phyloP scores from a whole-genome alignment of 2,329 filamentous ascomycete species.

The Paecilomyces niveus region DNA sequence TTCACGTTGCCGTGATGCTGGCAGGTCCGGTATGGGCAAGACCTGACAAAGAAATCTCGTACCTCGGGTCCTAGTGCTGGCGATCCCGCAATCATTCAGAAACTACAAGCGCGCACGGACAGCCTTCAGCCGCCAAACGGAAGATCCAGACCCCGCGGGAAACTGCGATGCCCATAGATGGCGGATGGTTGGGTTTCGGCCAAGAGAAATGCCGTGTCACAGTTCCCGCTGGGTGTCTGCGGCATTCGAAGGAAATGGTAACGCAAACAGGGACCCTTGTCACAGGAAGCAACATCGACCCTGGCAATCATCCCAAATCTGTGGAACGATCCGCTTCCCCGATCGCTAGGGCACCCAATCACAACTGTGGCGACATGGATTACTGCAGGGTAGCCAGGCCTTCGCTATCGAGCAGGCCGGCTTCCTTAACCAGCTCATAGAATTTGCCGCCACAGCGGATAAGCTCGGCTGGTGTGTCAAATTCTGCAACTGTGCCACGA shows the following conservation, averaged over 20 bases:
- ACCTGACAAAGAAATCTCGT: neutral
- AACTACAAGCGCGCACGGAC: neutral
- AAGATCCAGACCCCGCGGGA: neutral
- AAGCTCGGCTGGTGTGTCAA: constrained; percentile 75
- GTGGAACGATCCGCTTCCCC: neutral
- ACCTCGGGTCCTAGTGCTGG: neutral
- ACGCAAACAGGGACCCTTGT: constrained; percentile 7
- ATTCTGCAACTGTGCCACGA: constrained; percentile 82
- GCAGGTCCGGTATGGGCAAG: neutral
- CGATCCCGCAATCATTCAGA: neutral
- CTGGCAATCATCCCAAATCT: neutral
- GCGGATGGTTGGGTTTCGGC: neutral
- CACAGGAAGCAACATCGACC: neutral
- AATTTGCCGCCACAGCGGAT: constrained; percentile 73
- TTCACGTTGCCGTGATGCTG: neutral
- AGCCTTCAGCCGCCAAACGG: neutral
- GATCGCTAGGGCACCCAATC: constrained; percentile 1
- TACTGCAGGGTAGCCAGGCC: constrained; percentile 16
- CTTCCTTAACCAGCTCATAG: constrained; percentile 84
- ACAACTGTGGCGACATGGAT: constrained; percentile 1
- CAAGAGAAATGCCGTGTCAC: neutral
- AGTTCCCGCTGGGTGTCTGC: constrained; percentile 8
- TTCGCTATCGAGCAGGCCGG: constrained; percentile 59
- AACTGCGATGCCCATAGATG: neutral
- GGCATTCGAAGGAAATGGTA: constrained; percentile 8